These are phyloP conservation scores for Sanghuangporus baumii DNA, from an alignment of 1,284 basidiomycete genomes.

Conservation along the genomic window DNA sequence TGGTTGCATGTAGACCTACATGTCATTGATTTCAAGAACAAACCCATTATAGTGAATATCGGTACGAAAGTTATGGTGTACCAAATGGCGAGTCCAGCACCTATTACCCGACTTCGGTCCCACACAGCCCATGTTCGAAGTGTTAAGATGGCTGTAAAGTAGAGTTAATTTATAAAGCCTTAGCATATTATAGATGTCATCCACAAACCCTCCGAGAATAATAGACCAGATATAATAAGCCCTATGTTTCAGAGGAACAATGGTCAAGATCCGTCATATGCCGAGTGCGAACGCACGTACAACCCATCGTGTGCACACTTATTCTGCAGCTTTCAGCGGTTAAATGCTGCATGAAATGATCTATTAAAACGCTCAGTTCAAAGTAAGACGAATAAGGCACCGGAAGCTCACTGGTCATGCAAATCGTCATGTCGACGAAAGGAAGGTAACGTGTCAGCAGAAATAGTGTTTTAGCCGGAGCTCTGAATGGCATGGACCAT, in stretches of 20 bases:
- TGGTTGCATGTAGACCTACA: background rate
- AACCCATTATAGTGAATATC: background rate
- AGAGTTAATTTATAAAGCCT: background rate
- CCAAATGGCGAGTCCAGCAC: conserved; percentile 2
- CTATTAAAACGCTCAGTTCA: background rate
- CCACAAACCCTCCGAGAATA: background rate
- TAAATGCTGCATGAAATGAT: background rate
- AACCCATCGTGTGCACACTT: background rate
- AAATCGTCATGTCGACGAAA: background rate
- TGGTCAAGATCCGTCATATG: too few relatives aligned
- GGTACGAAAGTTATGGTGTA: background rate
- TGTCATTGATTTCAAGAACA: background rate
- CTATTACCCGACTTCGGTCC: background rate
- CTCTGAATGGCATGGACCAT: conserved; percentile 4
- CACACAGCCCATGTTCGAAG: conserved; percentile 14
- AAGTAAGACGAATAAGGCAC: too few relatives aligned
- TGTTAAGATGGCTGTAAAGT: background rate
- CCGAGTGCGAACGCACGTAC: background rate
- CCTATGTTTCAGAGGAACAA: background rate
- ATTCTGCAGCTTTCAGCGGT: background rate
- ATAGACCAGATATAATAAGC: background rate
- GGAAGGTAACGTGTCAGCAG: background rate
- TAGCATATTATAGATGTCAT: background rate
- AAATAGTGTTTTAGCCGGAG: background rate
- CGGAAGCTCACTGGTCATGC: background rate